Evolutionary conservation across 106 monocot genomes (phyloP).

Genomic region (Acorus calamus): DNA sequence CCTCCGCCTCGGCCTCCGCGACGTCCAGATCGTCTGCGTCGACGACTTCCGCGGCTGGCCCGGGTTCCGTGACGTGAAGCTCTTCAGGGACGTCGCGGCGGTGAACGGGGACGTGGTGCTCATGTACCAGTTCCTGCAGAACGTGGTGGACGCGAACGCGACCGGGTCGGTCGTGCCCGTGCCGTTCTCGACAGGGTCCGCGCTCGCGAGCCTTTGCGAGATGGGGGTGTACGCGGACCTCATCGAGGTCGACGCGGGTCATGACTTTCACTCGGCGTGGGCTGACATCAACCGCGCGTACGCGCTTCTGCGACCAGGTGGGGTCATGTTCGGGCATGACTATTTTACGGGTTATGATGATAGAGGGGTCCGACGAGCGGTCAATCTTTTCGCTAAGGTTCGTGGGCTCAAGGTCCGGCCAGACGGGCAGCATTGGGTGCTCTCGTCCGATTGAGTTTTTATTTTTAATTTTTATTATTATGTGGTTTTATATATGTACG

Average conservation of each 20-base stretch:
- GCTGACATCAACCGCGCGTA: slow-evolving; percentile 57
- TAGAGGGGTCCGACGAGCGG: slow-evolving; percentile 50
- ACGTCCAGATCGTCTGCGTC: slow-evolving; percentile 49
- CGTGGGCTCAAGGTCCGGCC: slow-evolving; percentile 32
- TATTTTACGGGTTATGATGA: slow-evolving; percentile 43
- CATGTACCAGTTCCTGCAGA: slow-evolving; percentile 63
- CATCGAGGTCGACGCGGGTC: slow-evolving; percentile 78
- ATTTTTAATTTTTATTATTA: too few relatives aligned
- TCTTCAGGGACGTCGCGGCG: slow-evolving; percentile 1
- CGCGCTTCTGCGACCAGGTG: slow-evolving; percentile 48
- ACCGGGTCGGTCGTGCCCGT: slow-evolving; percentile 25
- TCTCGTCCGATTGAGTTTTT: slow-evolving; percentile 14
- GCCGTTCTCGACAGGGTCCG: slow-evolving; percentile 54
- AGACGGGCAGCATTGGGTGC: slow-evolving; percentile 72
- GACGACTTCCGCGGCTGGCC: slow-evolving; percentile 89
- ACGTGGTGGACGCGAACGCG: slow-evolving; percentile 28
- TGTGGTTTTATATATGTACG: too few relatives aligned
- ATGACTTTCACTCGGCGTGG: slow-evolving; percentile 79
- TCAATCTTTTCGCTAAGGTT: slow-evolving; percentile 41
- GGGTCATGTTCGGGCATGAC: slow-evolving; percentile 63
- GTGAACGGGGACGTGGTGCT: slow-evolving; percentile 38
- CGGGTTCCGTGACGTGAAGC: slow-evolving; percentile 17
- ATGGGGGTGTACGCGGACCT: slow-evolving; percentile 59
- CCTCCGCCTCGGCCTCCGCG: slow-evolving; percentile 23
- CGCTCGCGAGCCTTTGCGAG: slow-evolving; percentile 44